Base-by-base conservation (phyloP, 306 rosid genomes). In the Dryas drummondii region DNA sequence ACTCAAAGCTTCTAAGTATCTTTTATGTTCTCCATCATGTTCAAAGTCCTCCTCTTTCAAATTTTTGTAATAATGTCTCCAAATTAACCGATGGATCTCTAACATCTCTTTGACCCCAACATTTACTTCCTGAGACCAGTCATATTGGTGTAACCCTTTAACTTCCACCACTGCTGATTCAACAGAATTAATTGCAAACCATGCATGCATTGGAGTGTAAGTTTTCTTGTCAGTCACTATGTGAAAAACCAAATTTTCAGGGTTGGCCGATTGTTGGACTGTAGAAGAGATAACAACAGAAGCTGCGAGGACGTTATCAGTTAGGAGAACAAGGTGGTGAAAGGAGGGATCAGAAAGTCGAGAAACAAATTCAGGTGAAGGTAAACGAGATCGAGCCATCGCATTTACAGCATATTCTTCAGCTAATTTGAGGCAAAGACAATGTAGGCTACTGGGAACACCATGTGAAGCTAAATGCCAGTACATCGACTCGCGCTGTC, bases 381-480 rank as follows among this genome's bases (percentile, higher is more conserved):
- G 98, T 78, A 93, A 78, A 69, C 87, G 90, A 79, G 97, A 83
- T 75, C 98, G 84, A 61, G 98, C 97, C 80, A 67, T 49, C 46
- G 97, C 87, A 60, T 93, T 93, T 78, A 89, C 91, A 10, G 98
- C 81, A 68, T 91, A 93, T 81, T 93, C 98, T 78, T 93, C 97
- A 14, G 96, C 96, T 67, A 93, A 80, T 76, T 89, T 93, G 69
- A 93, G 91, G 82, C 87, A 85, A 15, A 93, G 89, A 86, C 98
- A 93, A 75, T 85, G 93, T 45, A 93, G 80, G 83, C 93, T 82
- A 72, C 80, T 86, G 44, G 97, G 98, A 77, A 93, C 84, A 72
- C 97, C 98, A 54, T 88, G 91, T 42, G 98, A 91, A 60, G 98
- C 98, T 75, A 93, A 82, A 87, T 91, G 88, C 98, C 98, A 93